These are phyloP conservation scores for Podospora fimiseda DNA, from an alignment of 495 filamentous ascomycete species.

Conservation along the genomic window DNA sequence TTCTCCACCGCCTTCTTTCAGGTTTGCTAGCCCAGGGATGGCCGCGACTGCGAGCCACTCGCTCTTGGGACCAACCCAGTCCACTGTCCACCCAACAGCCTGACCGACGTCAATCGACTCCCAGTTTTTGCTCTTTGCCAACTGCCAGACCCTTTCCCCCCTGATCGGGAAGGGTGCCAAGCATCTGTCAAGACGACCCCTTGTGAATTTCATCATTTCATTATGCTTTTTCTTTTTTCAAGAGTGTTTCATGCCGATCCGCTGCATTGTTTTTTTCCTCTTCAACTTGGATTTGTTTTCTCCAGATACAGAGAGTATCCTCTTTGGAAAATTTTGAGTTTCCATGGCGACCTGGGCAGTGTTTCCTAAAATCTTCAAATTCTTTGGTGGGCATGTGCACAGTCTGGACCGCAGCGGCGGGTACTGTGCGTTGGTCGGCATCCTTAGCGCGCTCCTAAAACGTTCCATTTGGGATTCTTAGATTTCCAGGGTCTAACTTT, in stretches of 20 bases:
- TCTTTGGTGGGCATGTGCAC: not conserved
- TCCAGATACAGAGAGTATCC: too few species aligned
- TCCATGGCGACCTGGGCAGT: conserved; percentile 2
- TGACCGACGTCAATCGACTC: conserved; percentile 2
- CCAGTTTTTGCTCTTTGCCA: not conserved
- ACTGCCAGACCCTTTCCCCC: not conserved
- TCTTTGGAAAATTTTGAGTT: too few species aligned
- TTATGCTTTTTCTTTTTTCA: conserved; percentile 8
- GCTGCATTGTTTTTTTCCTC: not conserved
- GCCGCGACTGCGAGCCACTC: conserved; percentile 18
- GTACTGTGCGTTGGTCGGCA: conserved; percentile 4
- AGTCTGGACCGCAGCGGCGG: conserved; percentile 7
- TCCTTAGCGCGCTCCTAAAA: not conserved
- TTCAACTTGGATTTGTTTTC: not conserved
- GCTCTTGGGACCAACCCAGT: conserved; percentile 1
- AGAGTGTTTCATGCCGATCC: conserved; percentile 10
- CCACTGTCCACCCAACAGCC: not conserved
- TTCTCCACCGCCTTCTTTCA: conserved; percentile 10
- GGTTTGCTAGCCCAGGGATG: conserved; percentile 20
- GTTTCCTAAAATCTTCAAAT: not conserved
- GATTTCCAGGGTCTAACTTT: not conserved
- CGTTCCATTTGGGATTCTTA: not conserved
- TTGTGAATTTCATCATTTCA: too few species aligned
- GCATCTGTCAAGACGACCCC: not conserved
- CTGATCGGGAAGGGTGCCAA: conserved; percentile 7